Evolutionary conservation across 371 early-diverging fungal genomes (phyloP), one percentile per base, ranked within the genome.

Genomic region (Polyrhizophydium stewartii): DNA sequence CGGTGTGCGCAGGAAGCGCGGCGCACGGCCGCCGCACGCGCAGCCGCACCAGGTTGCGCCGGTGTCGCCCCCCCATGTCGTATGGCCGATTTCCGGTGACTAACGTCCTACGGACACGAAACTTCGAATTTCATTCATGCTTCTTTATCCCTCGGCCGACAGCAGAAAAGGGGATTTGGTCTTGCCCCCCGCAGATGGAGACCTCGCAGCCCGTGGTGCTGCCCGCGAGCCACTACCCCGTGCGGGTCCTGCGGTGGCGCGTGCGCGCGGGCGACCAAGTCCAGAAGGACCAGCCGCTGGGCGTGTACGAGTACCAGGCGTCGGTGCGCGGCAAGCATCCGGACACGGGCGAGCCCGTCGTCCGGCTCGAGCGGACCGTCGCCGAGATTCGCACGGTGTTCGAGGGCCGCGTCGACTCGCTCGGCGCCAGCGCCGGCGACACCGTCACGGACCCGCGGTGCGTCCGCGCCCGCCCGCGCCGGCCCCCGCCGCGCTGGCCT

Each of bases 281-380:
- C 13, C 25, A 43, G 12, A 65, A 60, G 25, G 66, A 66, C 56
- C 62, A 68, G 19, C 40, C 58, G 12, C 55, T 71, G 22, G 66
- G 63, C 46, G 58, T 66, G 1, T 71, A 66, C 56, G 64, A 71
- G 52, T 63, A 64, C 47, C 30, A 9, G 3, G 61, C 33, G 19
- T 51, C 37, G 12, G 58, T 67, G 10, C 27, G 30, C 32, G 43
- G 35, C 32, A 52, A 40, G 12, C 5, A 16, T 19, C 47, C 53
- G 17, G 27, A 35, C 60, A 2, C 31, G 24, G 51, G 12, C 9
- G 27, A 21, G 25, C 60, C 58, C 1, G 31, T 27, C 21, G 28
- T 63, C 30, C 47, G 43, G 9, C n/a, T n/a, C n/a, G n/a, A 51
- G 31, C 33, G 65, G 17, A 12, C 17, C 16, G 60, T 55, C 22